phyloP scores from a whole-genome alignment of 192 early-diverging fungal genomes.

The Linderina pennispora region DNA sequence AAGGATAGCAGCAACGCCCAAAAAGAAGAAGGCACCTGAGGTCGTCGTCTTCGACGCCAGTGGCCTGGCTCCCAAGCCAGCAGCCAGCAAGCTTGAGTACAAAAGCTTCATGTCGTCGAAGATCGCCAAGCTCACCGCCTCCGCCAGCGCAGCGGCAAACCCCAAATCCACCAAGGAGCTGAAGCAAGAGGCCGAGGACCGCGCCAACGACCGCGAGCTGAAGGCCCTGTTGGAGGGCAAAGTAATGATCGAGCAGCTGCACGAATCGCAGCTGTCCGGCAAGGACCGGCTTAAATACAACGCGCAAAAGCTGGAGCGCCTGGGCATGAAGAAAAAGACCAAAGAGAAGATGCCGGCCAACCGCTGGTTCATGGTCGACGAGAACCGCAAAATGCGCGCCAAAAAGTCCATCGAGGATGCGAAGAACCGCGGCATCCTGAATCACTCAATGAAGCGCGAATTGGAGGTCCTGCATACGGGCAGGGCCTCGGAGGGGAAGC shows the following conservation, averaged over 20 bases:
- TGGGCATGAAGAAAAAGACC: conserved; percentile 36
- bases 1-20: too few species aligned
- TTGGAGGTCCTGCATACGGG: conserved; percentile 24
- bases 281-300: conserved; percentile 38
- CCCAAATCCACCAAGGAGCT: conserved; percentile 73
- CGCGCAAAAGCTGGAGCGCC: conserved; percentile 19
- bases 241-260: conserved; percentile 34
- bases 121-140: conserved; percentile 70
- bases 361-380: conserved; percentile 12
- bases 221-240: conserved; percentile 25
- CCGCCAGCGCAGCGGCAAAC: conserved; percentile 71
- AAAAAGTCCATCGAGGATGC: conserved; percentile 27
- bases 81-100: conserved; percentile 24
- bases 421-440: conserved; percentile 28
- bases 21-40: conserved; percentile 22
- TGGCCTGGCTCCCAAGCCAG: neutral
- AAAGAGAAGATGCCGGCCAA: conserved; percentile 34
- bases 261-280: conserved; percentile 37
- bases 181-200: conserved; percentile 46
- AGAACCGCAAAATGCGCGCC: conserved; percentile 9
- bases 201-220: conserved; percentile 23
- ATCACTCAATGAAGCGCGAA: conserved; percentile 19
- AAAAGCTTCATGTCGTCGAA: conserved; percentile 46
- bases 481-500: conserved; percentile 4
- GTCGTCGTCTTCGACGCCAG: conserved; percentile 29